Evolutionary conservation across 2,329 filamentous ascomycete genomes (phyloP).

Genomic region (Penicillium expansum): DNA sequence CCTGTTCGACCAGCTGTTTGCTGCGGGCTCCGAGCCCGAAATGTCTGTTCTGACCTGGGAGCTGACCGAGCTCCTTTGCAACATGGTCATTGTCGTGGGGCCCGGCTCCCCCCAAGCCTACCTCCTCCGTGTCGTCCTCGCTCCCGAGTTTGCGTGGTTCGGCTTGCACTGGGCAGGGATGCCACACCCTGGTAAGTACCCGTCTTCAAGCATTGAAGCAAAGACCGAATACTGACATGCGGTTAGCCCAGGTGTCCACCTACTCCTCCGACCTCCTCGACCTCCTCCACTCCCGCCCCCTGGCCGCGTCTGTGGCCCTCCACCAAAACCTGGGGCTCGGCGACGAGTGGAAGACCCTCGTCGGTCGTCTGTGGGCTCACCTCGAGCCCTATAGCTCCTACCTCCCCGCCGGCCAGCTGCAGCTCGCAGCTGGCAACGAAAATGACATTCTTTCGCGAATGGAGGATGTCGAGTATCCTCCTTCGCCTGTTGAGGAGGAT

Average conservation of each 20-base stretch:
- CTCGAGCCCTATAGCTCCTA: not conserved
- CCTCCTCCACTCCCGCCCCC: not conserved
- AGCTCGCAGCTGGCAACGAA: not conserved
- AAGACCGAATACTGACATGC: not conserved
- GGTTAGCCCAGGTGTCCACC: not conserved
- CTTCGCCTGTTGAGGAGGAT: not conserved
- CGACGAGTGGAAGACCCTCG: not conserved
- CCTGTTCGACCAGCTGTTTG: constrained; percentile 3
- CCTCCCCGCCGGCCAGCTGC: not conserved
- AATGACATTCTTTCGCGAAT: not conserved
- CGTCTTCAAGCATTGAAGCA: not conserved
- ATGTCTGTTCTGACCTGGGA: constrained; percentile 1
- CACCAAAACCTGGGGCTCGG: not conserved
- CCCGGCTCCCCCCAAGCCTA: not conserved
- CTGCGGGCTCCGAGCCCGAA: not conserved
- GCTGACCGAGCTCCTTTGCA: not conserved
- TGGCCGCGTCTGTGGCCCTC: not conserved
- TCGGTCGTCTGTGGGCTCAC: not conserved
- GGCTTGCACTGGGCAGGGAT: constrained; percentile 8
- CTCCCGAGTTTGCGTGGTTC: constrained; percentile 10
- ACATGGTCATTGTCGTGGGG: constrained; percentile 10
- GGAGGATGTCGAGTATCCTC: not conserved
- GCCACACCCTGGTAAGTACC: not conserved
- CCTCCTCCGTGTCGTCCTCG: constrained; percentile 4
- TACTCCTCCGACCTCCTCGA: not conserved